Base-by-base conservation (phyloP, 805 yeast genomes). In the Candida sithepensis region DNA sequence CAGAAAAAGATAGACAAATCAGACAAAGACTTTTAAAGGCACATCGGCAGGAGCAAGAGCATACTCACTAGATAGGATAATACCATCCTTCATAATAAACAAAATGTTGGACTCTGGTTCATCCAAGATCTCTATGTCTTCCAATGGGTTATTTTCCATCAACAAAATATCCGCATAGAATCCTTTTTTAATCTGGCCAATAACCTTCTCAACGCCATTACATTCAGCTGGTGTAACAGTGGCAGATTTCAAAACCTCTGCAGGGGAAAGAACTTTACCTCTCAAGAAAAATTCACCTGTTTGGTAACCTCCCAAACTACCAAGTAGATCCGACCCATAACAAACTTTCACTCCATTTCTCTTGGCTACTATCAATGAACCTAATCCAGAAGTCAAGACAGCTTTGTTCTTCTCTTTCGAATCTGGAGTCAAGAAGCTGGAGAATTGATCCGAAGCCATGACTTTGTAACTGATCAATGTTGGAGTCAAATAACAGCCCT, bases 391-490 rank as follows among this genome's bases (percentile, higher is more conserved):
- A 24, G 52, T 42, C 30, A 62, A 54, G 13, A 61, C 61, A 19
- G 44, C 50, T 3, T 41, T 14, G 39, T 62, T 62, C 42, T 61
- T 61, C 3, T 23, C 54, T 26, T 47, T 43, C 1, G 55, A 45
- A 2, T 46, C 56, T 6, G 52, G 51, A 9, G 57, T 49, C 34
- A 61, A 46, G 46, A 61, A 63, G 12, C 33, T 33, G 2, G 48
- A 32, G 28, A 56, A 63, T 42, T 61, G 63, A 20, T 63, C 57
- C 14, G 63, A 57, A 18, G 64, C 63, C 59, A 59, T 54, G 7
- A 60, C 61, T 38, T 63, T 63, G 45, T 61, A 61, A n/a, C 62
- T 50, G 20, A 61, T 53, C 30, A 63, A 55, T 16, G 65, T 63
- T 22, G 65, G 67, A 19, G 65, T 60, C 23, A 63, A 42, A 39